These are phyloP conservation scores for Aspergillus texensis DNA, from an alignment of 2,329 filamentous ascomycete genomes.

Conservation along the genomic window DNA sequence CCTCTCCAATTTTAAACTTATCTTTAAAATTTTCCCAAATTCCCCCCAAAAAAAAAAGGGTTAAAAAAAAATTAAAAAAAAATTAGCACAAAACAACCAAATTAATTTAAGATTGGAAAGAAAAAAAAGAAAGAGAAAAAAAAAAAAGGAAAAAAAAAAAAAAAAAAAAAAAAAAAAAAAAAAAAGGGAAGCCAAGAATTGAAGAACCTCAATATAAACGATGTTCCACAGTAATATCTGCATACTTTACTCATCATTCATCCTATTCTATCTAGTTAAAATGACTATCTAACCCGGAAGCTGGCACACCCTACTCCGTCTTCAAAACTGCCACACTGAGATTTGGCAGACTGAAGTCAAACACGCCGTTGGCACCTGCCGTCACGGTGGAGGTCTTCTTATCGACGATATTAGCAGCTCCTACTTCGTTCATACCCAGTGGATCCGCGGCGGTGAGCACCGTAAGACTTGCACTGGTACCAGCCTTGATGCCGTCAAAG, in stretches of 20 bases:
- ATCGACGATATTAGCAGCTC: constrained; percentile 23
- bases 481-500: constrained; percentile 39
- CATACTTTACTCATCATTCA: neutral
- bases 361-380: constrained; percentile 29
- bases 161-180: neutral
- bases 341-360: constrained; percentile 29
- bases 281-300: neutral
- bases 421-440: constrained; percentile 36
- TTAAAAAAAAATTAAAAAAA: too few species aligned
- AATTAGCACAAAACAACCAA: too few species aligned
- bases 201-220: neutral
- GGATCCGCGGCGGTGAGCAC: constrained; percentile 43
- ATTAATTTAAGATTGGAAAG: too few species aligned
- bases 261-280: neutral
- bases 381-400: constrained; percentile 23
- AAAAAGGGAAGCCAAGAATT: neutral
- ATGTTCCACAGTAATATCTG: neutral
- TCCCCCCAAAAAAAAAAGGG: too few species aligned
- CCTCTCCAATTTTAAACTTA: too few species aligned
- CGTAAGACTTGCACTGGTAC: constrained; percentile 43
- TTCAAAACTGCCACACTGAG: constrained; percentile 32
- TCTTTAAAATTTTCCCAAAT: too few species aligned
- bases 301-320: constrained; percentile 15
- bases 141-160: too few species aligned
- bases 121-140: too few species aligned